Evolutionary conservation across 805 yeast species (phyloP), one percentile per base, ranked within the genome.

Genomic region (Phaffomyces opuntiae): DNA sequence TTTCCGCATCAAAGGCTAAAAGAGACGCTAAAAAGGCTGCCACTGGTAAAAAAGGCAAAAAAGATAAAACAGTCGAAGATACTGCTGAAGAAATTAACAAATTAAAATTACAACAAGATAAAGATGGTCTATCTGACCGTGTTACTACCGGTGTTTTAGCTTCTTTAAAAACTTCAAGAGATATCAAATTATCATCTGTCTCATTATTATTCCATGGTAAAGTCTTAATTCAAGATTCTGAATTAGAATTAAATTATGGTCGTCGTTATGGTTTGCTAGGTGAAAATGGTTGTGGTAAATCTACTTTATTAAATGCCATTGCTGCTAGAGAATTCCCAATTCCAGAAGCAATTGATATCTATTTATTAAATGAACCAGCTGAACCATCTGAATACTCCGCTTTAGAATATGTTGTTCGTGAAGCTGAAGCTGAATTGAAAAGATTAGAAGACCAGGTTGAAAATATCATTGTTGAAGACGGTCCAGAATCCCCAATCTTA

Each of bases 281-380:
- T 62, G 98, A 90, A 70, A 93, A 93, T 68, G 99, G 99, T 55
- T 93, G 98, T 74, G 99, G 99, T 73, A 93, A 93, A 71, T 89
- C 97, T 40, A 93, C 99, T 24, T 82, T 93, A 60, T 73, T 93
- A 65, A 87, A 87, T 68, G 85, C 98, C 36, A 68, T 93, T 59
- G 97, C 98, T 48, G 95, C 96, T 43, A 81, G 96, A 67, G 99
- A 93, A 70, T 93, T 77, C 70, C 99, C 99, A 48, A 77, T 91
- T 57, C 98, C 99, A 38, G 93, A 83, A 54, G 78, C 74, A 54
- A 87, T 93, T 57, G 99, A 93, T 72, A 77, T 93, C 49, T 93
- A 93, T 63, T 73, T 93, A 56, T 77, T 93, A 68, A 93, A 93
- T 68, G 99, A 93, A 75, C 98, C 99, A 36, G 99, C 99, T 51